These are phyloP conservation scores for Kazachstania sp. DNA, from an alignment of 1,139 yeast genomes.

Conservation along the genomic window DNA sequence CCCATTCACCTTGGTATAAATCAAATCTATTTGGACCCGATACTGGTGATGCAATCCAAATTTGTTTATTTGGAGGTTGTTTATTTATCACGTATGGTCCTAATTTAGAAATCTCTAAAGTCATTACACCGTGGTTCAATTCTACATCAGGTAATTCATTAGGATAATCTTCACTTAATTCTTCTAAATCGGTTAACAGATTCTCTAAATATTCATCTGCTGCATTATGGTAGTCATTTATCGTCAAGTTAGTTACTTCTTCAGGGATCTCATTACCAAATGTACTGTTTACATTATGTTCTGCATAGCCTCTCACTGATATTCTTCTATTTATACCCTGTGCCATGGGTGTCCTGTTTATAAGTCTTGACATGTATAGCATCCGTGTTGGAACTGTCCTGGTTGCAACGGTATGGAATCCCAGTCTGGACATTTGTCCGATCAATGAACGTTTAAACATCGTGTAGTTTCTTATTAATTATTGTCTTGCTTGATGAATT, in stretches of 20 bases:
- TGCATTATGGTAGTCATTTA: constrained; percentile 46
- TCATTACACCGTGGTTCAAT: constrained; percentile 72
- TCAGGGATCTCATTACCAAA: constrained; percentile 44
- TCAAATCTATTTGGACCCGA: constrained; percentile 86
- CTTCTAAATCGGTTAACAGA: constrained; percentile 56
- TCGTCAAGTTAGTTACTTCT: constrained; percentile 40
- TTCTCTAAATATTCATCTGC: constrained; percentile 59
- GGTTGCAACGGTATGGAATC: neutral
- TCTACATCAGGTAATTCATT: constrained; percentile 60
- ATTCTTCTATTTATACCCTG: neutral
- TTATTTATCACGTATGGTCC: constrained; percentile 87
- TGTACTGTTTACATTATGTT: constrained; percentile 4
- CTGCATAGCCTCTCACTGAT: constrained; percentile 4
- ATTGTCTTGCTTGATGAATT: too few relatives aligned
- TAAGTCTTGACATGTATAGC: neutral
- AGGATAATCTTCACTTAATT: constrained; percentile 48
- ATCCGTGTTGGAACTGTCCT: neutral
- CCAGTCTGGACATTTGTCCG: neutral
- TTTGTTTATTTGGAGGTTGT: constrained; percentile 90
- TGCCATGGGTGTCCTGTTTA: neutral
- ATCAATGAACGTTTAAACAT: constrained; percentile 2
- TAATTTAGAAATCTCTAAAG: constrained; percentile 52
- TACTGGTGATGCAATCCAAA: constrained; percentile 85
- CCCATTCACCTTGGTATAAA: constrained; percentile 50
- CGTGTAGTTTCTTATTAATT: neutral